Conservation (phyloP, 73 alveolate genomes). For the Paramecium primaurelia region DNA sequence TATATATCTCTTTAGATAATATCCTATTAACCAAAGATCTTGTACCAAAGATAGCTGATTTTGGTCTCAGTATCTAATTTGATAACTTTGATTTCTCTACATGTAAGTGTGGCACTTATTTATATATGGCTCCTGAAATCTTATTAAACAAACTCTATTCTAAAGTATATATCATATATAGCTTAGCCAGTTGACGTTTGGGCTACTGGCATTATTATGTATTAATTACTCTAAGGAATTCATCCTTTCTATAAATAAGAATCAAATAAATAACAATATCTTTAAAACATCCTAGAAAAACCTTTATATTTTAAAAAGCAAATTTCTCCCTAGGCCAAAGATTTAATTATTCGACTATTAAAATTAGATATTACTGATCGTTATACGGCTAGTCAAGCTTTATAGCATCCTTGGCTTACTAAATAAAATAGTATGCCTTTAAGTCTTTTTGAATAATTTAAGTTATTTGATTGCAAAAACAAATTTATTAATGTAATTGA, state of each 20-base stretch:
- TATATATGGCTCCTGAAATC: slow-evolving; percentile 26
- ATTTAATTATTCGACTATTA: neutral
- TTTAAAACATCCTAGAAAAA: neutral
- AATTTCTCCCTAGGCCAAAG: neutral
- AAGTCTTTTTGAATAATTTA: slow-evolving; percentile 22
- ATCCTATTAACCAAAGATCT: neutral
- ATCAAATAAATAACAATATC: neutral
- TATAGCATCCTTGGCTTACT: neutral
- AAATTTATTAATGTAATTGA: neutral
- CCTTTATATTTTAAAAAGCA: neutral
- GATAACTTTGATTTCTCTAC: neutral
- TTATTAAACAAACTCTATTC: neutral
- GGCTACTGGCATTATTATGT: slow-evolving; percentile 32
- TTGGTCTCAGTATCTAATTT: slow-evolving; percentile 5
- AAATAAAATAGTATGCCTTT: neutral
- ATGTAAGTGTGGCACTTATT: neutral
- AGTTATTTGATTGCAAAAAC: neutral
- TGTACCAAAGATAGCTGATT: neutral
- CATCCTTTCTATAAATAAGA: slow-evolving; percentile 1
- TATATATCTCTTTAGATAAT: neutral
- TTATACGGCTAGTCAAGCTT: slow-evolving; percentile 12
- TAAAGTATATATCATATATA: neutral
- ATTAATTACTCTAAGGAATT: neutral
- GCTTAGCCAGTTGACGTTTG: slow-evolving; percentile 16
- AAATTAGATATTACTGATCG: neutral